These are phyloP conservation scores for Apiospora arundinis DNA, from an alignment of 2,329 filamentous ascomycete species.

Conservation along the genomic window DNA sequence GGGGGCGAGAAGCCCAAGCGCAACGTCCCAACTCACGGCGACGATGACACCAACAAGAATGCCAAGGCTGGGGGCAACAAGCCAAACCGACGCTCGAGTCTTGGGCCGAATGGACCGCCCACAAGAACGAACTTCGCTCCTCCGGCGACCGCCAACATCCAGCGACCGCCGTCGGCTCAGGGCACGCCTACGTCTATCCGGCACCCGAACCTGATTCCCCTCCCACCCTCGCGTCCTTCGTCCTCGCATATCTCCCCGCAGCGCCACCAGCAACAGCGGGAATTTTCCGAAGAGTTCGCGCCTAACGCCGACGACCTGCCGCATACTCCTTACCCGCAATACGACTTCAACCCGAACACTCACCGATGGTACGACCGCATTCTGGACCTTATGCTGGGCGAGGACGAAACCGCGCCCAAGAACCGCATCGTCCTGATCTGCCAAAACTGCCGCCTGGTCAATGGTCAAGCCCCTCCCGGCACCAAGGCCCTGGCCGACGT, in stretches of 20 bases:
- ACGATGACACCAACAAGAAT: constrained; percentile 34
- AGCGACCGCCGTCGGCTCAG: constrained; percentile 44
- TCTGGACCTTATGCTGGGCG: constrained; percentile 88
- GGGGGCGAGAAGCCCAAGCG: constrained; percentile 58
- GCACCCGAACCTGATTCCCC: neutral
- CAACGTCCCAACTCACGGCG: constrained; percentile 28
- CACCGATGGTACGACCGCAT: constrained; percentile 94
- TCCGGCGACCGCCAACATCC: constrained; percentile 70
- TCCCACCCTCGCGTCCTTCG: constrained; percentile 24
- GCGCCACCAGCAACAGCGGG: constrained; percentile 29
- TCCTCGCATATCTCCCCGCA: constrained; percentile 24
- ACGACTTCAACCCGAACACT: constrained; percentile 36
- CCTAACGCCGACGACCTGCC: constrained; percentile 68
- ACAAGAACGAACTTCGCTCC: constrained; percentile 57
- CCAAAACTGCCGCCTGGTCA: constrained; percentile 81
- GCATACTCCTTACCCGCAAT: constrained; percentile 41
- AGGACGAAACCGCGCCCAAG: constrained; percentile 91
- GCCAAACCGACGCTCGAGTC: constrained; percentile 32
- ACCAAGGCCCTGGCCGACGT: constrained; percentile 78
- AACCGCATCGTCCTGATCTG: constrained; percentile 92
- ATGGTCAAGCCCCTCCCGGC: constrained; percentile 93
- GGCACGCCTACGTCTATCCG: constrained; percentile 35
- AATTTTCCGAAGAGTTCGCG: constrained; percentile 67
- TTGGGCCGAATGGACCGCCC: constrained; percentile 29
- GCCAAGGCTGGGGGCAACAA: constrained; percentile 37